Percentiles rank a stretch among this genome's conserved stretches.
Conservation (phyloP, 192 early-diverging fungal species). For the Podila verticillata region DNA sequence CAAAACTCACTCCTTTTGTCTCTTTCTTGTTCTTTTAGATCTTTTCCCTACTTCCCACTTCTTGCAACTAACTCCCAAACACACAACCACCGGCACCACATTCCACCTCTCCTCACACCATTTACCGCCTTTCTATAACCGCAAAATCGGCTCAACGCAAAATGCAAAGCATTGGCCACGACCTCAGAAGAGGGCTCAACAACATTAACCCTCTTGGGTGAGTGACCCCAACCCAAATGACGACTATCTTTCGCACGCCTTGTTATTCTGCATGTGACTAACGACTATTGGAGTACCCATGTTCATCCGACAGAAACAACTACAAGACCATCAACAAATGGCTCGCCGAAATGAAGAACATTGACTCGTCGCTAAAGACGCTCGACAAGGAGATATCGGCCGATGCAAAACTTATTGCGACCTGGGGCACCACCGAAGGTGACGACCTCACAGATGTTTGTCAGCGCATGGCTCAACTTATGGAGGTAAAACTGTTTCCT, state of each 20-base stretch:
- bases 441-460: conserved; percentile 46
- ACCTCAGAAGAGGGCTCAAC: conserved; percentile 43
- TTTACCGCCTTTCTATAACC: neutral
- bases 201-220: conserved; percentile 51
- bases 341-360: conserved; percentile 50
- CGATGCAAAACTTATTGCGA: conserved; percentile 42
- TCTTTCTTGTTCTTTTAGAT: neutral
- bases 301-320: conserved; percentile 22
- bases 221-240: neutral
- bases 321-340: conserved; percentile 49
- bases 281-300: neutral
- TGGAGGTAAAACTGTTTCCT: conserved; percentile 28
- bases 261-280: neutral
- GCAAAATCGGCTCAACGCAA: neutral
- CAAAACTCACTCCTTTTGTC: neutral
- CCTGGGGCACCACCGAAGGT: conserved; percentile 38
- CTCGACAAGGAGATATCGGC: conserved; percentile 44
- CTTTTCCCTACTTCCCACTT: neutral
- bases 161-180: conserved; percentile 49
- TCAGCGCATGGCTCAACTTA: conserved; percentile 45
- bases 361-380: conserved; percentile 41
- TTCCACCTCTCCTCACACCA: neutral
- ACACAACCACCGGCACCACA: neutral
- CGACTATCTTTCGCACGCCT: neutral
- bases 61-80: neutral